These are phyloP conservation scores for Rhododendron griersonianum DNA, from an alignment of 148 eudicot species.

Conservation along the genomic window DNA sequence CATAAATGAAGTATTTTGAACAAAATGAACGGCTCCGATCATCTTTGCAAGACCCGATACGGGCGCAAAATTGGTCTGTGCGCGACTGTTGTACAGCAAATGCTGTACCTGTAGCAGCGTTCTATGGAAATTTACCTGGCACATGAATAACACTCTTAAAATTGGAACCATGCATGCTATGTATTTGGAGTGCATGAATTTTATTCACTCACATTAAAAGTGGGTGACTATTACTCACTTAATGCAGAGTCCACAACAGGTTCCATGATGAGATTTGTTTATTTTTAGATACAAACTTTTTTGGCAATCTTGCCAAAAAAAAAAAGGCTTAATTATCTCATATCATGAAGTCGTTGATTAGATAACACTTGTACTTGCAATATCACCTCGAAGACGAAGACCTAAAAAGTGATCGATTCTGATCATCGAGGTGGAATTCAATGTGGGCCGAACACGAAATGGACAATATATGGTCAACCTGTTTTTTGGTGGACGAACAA, in stretches of 20 bases:
- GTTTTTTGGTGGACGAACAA: background rate
- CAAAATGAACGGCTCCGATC: too few species aligned
- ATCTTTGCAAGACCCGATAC: too few species aligned
- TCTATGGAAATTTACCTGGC: background rate
- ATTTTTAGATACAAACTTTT: background rate
- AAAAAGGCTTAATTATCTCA: background rate
- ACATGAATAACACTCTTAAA: background rate
- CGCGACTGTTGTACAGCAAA: too few species aligned
- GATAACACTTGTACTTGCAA: background rate
- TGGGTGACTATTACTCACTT: background rate
- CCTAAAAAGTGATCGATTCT: too few species aligned
- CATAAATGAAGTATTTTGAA: too few species aligned
- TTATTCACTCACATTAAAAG: background rate
- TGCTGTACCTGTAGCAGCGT: too few species aligned
- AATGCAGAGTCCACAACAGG: background rate
- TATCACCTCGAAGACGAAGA: background rate
- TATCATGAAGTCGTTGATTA: background rate
- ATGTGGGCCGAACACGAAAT: background rate
- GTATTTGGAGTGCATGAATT: background rate
- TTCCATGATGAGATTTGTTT: background rate
- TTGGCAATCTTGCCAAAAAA: background rate
- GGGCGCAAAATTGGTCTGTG: too few species aligned
- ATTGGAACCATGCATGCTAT: background rate
- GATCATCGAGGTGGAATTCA: background rate
- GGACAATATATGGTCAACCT: background rate